Conservation (phyloP, 192 early-diverging fungal genomes). For the Chytriomyces confervae region DNA sequence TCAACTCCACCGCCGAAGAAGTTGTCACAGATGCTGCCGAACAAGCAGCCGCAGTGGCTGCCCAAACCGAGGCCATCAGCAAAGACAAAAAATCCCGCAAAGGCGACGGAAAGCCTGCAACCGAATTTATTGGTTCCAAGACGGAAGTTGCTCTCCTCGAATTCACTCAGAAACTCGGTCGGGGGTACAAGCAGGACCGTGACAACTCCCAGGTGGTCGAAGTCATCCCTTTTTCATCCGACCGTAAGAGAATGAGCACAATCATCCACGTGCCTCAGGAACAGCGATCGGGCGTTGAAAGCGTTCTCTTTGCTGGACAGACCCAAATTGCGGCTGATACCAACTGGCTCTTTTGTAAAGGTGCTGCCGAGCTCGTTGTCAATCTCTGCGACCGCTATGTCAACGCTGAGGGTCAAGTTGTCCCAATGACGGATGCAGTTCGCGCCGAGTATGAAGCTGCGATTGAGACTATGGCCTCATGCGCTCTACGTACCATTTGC, state of each 20-base stretch:
- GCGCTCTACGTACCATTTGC: slow-evolving; percentile 89
- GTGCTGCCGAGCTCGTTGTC: slow-evolving; percentile 82
- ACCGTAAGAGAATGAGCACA: slow-evolving; percentile 92
- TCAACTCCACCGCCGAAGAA: slow-evolving; percentile 52
- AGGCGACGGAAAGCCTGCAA: neutral
- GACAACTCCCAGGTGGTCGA: slow-evolving; percentile 67
- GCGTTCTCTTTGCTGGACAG: slow-evolving; percentile 3
- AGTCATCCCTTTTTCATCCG: slow-evolving; percentile 89
- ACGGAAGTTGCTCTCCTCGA: slow-evolving; percentile 92
- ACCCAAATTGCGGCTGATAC: slow-evolving; percentile 54
- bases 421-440: slow-evolving; percentile 26
- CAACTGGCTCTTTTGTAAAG: slow-evolving; percentile 85
- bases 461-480: slow-evolving; percentile 76
- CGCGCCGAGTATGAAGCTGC: slow-evolving; percentile 42
- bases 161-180: slow-evolving; percentile 74
- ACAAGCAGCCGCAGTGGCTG: neutral
- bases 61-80: slow-evolving; percentile 24
- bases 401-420: slow-evolving; percentile 35
- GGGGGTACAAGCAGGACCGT: slow-evolving; percentile 69
- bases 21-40: neutral
- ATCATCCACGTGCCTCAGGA: slow-evolving; percentile 57
- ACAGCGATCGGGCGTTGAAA: slow-evolving; percentile 21
- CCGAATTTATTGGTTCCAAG: slow-evolving; percentile 83
- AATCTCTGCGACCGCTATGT: slow-evolving; percentile 47
- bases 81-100: neutral